These are phyloP conservation scores for Seminavis robusta DNA, from an alignment of 108 stramenopile species.

Conservation along the genomic window DNA sequence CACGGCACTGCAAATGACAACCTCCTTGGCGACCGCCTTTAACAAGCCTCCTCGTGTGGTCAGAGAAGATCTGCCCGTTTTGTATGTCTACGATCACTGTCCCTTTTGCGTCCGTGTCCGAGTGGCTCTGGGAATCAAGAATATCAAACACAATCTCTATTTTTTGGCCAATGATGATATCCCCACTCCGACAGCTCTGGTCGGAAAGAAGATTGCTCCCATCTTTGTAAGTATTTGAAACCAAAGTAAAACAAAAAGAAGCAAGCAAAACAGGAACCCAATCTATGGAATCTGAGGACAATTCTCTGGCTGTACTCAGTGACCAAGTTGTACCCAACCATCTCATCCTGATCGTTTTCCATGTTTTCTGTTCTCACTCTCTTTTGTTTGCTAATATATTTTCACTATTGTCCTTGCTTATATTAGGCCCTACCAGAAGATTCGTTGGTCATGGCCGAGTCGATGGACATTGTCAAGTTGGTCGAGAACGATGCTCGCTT, in stretches of 20 bases:
- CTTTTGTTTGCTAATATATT: not conserved
- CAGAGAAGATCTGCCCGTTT: slow-evolving; percentile 54
- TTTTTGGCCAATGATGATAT: slow-evolving; percentile 95
- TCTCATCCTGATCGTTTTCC: not conserved
- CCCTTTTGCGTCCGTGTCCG: slow-evolving; percentile 96
- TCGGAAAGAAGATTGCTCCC: slow-evolving; percentile 96
- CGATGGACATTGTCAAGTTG: slow-evolving; percentile 89
- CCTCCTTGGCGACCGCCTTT: slow-evolving; percentile 2
- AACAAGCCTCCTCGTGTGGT: slow-evolving; percentile 35
- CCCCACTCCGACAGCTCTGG: slow-evolving; percentile 82
- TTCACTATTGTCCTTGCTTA: slow-evolving; percentile 11
- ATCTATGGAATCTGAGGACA: not conserved
- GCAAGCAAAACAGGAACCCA: not conserved
- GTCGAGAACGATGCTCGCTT: slow-evolving; percentile 88
- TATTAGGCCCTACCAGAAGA: slow-evolving; percentile 60
- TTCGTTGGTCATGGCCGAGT: slow-evolving; percentile 87
- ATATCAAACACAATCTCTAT: slow-evolving; percentile 80
- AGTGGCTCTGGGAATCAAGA: slow-evolving; percentile 90
- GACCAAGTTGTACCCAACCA: not conserved
- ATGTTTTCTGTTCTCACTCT: not conserved
- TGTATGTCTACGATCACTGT: slow-evolving; percentile 97
- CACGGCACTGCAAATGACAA: no score
- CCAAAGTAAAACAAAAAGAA: not conserved
- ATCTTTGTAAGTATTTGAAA: slow-evolving; percentile 75
- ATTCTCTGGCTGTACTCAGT: not conserved